Evolutionary conservation across 176 grass and related monocot genomes (phyloP).

Genomic region (Musa itinerans): DNA sequence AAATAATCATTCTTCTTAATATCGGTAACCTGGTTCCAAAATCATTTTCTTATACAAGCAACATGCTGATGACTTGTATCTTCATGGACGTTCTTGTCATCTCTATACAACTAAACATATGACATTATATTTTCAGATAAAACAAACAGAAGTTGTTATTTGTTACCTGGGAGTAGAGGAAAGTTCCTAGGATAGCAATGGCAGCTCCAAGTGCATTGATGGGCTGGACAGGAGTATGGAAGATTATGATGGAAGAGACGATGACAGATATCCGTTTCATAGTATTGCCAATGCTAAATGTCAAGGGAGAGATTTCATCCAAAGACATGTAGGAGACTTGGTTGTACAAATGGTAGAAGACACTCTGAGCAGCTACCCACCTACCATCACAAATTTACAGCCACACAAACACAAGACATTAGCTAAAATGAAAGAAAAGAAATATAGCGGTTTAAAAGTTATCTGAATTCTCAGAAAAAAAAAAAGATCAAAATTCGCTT

Average conservation of each 20-base stretch:
- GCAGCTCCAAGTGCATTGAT: constrained; percentile 6
- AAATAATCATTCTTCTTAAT: background rate
- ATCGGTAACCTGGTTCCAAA: background rate
- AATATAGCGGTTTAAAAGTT: background rate
- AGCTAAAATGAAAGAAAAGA: background rate
- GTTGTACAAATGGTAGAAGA: constrained; percentile 11
- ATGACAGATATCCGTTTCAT: constrained; percentile 9
- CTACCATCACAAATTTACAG: constrained; percentile 5
- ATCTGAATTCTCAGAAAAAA: background rate
- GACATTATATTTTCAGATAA: background rate
- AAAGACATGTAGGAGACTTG: constrained; percentile 10
- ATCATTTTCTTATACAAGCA: background rate
- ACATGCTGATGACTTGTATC: background rate
- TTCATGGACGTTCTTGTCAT: background rate
- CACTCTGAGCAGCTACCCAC: constrained; percentile 1
- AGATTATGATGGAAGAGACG: constrained; percentile 9
- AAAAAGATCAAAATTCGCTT: background rate
- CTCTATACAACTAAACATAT: background rate
- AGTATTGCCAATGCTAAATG: constrained; percentile 4
- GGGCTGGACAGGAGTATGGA: constrained; percentile 9
- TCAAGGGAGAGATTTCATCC: constrained; percentile 9
- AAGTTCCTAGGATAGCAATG: constrained; percentile 8
- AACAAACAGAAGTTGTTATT: background rate
- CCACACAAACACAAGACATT: background rate
- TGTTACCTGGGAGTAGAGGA: constrained; percentile 8